phyloP scores from a whole-genome alignment of 1,139 yeast genomes.

The Geotrichum histeridarum region DNA sequence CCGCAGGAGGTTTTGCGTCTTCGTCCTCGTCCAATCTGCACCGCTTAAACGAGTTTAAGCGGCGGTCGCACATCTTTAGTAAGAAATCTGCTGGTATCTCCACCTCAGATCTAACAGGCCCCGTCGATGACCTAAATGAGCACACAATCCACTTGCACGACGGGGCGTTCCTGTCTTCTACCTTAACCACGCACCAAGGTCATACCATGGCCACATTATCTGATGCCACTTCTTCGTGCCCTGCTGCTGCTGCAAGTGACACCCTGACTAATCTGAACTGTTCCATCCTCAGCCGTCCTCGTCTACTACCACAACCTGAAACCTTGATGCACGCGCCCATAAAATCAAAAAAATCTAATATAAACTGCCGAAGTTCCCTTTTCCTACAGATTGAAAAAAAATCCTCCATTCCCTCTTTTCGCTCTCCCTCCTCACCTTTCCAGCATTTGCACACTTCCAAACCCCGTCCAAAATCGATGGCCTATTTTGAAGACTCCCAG shows the following conservation, averaged over 20 bases:
- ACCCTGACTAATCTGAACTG: background rate
- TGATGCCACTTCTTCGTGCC: background rate
- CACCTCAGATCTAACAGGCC: no score
- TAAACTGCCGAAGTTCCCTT: background rate
- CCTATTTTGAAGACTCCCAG: slow-evolving; percentile 6
- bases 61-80: no score
- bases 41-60: no score
- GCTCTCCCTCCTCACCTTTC: background rate
- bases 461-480: background rate
- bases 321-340: background rate
- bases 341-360: background rate
- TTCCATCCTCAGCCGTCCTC: background rate
- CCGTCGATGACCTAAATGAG: no score
- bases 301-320: no score
- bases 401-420: background rate
- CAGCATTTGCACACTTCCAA: background rate
- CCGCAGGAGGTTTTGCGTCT: no score
- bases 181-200: no score
- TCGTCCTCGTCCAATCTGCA: no score
- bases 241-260: background rate
- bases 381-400: background rate
- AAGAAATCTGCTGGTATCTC: no score
- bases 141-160: no score
- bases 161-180: no score
- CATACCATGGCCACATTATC: no score